A percentile compares a stretch with the other conserved stretches of the same genome.
Evolutionary conservation across 352 stramenopile species (phyloP).

Genomic region (Globisporangium spiculum): DNA sequence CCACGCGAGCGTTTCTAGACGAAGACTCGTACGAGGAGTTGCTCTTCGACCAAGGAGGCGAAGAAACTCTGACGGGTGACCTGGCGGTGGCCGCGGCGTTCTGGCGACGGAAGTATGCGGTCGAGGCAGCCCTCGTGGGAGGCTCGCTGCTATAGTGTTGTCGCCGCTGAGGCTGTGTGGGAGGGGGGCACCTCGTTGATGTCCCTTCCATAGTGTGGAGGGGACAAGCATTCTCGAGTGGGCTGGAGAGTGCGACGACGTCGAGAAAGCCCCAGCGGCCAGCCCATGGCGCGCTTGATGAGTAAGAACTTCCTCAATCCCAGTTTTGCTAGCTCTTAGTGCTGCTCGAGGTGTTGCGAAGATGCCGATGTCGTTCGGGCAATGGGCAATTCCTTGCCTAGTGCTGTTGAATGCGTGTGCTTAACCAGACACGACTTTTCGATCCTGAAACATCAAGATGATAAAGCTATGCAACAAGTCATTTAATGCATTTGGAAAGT

Average conservation of each 20-base stretch:
- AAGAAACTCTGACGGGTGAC: not conserved
- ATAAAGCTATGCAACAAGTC: not conserved
- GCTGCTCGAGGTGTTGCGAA: too few relatives aligned
- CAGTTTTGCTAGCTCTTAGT: too few relatives aligned
- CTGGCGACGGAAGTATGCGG: not conserved
- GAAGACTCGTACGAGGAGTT: not conserved
- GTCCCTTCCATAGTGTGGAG: not conserved
- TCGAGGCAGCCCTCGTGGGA: not conserved
- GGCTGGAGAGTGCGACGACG: not conserved
- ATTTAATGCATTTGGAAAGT: not conserved
- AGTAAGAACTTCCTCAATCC: too few relatives aligned
- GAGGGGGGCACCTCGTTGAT: too few relatives aligned
- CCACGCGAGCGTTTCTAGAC: not conserved
- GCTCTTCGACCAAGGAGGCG: not conserved
- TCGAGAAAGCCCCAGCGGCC: too few relatives aligned
- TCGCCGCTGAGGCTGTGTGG: not conserved
- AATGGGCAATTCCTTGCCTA: too few relatives aligned
- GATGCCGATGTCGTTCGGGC: too few relatives aligned
- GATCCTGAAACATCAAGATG: not conserved
- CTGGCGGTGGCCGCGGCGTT: not conserved
- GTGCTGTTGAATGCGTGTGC: too few relatives aligned
- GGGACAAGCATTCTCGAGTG: constrained; percentile 5
- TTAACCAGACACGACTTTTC: too few relatives aligned
- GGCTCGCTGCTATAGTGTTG: not conserved
- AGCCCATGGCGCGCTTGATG: not conserved